Conservation (phyloP, 108 stramenopile genomes). For the Fistulifera pelliculosa region DNA sequence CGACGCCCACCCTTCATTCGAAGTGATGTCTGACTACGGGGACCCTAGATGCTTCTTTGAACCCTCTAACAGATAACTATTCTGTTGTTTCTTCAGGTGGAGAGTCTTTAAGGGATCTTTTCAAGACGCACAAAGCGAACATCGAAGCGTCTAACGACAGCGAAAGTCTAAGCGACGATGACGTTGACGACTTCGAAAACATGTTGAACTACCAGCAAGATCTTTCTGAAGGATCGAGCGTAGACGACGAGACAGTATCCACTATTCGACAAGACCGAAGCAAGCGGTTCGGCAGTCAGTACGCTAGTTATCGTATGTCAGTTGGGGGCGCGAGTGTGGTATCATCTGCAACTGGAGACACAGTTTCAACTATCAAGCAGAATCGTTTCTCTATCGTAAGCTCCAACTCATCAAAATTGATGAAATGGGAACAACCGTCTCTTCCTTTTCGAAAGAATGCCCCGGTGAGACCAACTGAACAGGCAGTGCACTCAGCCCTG, state of each 20-base stretch:
- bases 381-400: background rate
- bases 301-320: too few relatives aligned
- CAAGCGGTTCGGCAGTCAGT: too few relatives aligned
- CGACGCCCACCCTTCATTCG: too few relatives aligned
- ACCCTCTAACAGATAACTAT: too few relatives aligned
- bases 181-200: background rate
- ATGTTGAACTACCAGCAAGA: background rate
- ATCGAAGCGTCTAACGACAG: too few relatives aligned
- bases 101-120: too few relatives aligned
- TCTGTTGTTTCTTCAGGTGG: too few relatives aligned
- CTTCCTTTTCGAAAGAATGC: conserved; percentile 14
- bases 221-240: background rate
- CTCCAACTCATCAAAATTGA: too few relatives aligned
- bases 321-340: background rate
- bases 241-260: conserved; percentile 1
- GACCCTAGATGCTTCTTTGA: too few relatives aligned
- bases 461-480: conserved; percentile 24
- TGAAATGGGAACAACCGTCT: conserved; percentile 6
- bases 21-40: too few relatives aligned
- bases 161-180: background rate
- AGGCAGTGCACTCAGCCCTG: conserved; percentile 9
- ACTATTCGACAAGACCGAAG: background rate
- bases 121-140: too few relatives aligned
- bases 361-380: conserved; percentile 25
- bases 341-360: conserved; percentile 2